phyloP scores from a whole-genome alignment of 768 basidiomycete genomes.

The Rhodotorula paludigena region DNA sequence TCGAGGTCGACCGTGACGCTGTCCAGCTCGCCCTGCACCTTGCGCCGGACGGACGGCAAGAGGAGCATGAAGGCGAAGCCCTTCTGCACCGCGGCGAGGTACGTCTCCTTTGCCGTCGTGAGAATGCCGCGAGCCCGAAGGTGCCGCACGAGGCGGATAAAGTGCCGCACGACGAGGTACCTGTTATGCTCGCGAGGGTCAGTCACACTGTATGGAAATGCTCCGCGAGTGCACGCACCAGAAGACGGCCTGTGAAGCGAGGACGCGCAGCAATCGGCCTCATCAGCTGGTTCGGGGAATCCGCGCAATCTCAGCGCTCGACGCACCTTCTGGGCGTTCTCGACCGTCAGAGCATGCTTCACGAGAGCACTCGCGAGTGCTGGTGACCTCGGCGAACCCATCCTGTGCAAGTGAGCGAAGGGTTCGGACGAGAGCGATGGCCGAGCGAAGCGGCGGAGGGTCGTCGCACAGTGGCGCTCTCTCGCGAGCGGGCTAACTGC shows the following conservation, averaged over 20 bases:
- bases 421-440: too few relatives aligned
- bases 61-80: slow-evolving; percentile 18
- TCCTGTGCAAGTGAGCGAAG: neutral
- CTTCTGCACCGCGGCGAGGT: slow-evolving; percentile 17
- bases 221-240: neutral
- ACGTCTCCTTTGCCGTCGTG: slow-evolving; percentile 15
- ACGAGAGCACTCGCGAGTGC: neutral
- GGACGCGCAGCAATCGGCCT: neutral
- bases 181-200: neutral
- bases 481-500: too few relatives aligned
- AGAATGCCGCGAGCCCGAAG: slow-evolving; percentile 23
- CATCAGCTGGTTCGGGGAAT: neutral
- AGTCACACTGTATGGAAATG: accelerated
- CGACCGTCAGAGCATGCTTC: neutral
- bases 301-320: too few relatives aligned
- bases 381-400: neutral
- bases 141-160: slow-evolving; percentile 10
- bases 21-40: slow-evolving; percentile 34
- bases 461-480: too few relatives aligned
- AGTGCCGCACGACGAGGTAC: slow-evolving; percentile 12
- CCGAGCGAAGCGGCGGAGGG: too few relatives aligned
- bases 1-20: slow-evolving; percentile 26
- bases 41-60: slow-evolving; percentile 17
- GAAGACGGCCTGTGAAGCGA: slow-evolving; percentile 18
- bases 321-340: slow-evolving; percentile 13